A percentile compares a stretch with the other conserved stretches of the same genome.
phyloP scores from a whole-genome alignment of 768 basidiomycete genomes.

The Coprinopsis sp. region DNA sequence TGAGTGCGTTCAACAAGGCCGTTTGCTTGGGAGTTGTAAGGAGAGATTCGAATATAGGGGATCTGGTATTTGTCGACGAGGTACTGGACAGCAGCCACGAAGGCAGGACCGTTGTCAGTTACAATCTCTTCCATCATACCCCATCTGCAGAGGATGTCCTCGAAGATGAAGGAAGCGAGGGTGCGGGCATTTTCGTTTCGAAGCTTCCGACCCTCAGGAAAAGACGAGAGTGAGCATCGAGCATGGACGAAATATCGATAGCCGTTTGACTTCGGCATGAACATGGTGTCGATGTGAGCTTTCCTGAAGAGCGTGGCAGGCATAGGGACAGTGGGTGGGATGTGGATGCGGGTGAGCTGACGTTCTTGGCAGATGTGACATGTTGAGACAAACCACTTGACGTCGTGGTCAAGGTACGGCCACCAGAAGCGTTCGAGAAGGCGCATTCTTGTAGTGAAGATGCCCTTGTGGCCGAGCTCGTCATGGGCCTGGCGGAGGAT shows the following conservation, averaged over 20 bases:
- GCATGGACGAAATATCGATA: slow-evolving; percentile 23
- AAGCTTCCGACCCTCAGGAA: slow-evolving; percentile 19
- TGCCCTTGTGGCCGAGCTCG: slow-evolving; percentile 24
- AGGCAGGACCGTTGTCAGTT: slow-evolving; percentile 27
- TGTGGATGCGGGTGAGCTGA: slow-evolving; percentile 15
- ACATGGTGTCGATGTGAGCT: slow-evolving; percentile 26
- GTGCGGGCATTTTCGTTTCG: slow-evolving; percentile 17
- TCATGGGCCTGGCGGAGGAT: slow-evolving; percentile 20
- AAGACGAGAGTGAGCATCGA: slow-evolving; percentile 17
- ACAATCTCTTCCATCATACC: slow-evolving; percentile 29
- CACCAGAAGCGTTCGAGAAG: slow-evolving; percentile 22
- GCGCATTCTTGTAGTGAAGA: slow-evolving; percentile 15
- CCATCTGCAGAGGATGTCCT: slow-evolving; percentile 32
- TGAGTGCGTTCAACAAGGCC: slow-evolving; percentile 29
- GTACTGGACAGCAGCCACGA: slow-evolving; percentile 18
- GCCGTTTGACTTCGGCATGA: slow-evolving; percentile 16
- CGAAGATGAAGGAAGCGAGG: slow-evolving; percentile 22
- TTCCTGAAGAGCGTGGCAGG: slow-evolving; percentile 24
- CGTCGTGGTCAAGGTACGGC: slow-evolving; percentile 25
- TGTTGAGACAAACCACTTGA: slow-evolving; percentile 26
- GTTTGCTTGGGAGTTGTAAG: slow-evolving; percentile 38
- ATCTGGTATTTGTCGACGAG: slow-evolving; percentile 24
- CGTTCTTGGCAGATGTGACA: slow-evolving; percentile 29
- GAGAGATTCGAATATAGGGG: slow-evolving; percentile 33
- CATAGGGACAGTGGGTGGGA: slow-evolving; percentile 22